These are phyloP conservation scores for Heteromeles arbutifolia DNA, from an alignment of 306 rosid species.

Conservation along the genomic window DNA sequence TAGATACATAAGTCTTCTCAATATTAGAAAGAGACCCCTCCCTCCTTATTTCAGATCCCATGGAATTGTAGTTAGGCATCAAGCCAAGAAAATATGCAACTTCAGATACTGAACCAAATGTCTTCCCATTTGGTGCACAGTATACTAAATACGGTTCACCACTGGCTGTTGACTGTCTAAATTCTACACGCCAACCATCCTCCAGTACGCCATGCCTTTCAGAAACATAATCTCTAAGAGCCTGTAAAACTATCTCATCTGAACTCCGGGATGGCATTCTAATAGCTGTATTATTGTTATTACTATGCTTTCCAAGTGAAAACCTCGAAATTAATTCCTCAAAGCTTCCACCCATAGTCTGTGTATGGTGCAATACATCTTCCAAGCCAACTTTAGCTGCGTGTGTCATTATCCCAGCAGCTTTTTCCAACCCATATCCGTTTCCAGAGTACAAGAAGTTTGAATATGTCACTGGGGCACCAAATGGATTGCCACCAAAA, in stretches of 20 bases:
- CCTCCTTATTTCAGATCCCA: slow-evolving; percentile 53
- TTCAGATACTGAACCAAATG: slow-evolving; percentile 87
- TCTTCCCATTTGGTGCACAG: slow-evolving; percentile 93
- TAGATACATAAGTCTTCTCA: slow-evolving; percentile 47
- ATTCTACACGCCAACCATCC: slow-evolving; percentile 96
- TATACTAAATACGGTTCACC: slow-evolving; percentile 78
- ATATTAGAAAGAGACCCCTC: slow-evolving; percentile 41
- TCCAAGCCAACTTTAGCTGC: slow-evolving; percentile 61
- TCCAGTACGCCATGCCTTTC: slow-evolving; percentile 80
- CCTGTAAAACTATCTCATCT: slow-evolving; percentile 69
- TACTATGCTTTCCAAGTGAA: slow-evolving; percentile 53
- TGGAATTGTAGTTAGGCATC: slow-evolving; percentile 45
- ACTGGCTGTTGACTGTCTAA: slow-evolving; percentile 56
- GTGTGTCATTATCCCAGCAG: slow-evolving; percentile 51
- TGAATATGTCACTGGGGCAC: slow-evolving; percentile 61
- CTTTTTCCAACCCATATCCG: slow-evolving; percentile 58
- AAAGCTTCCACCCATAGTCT: slow-evolving; percentile 39
- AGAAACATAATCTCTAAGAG: slow-evolving; percentile 81
- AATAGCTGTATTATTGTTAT: slow-evolving; percentile 43
- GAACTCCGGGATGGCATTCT: slow-evolving; percentile 45
- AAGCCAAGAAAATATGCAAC: slow-evolving; percentile 89
- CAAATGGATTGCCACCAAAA: slow-evolving; percentile 68
- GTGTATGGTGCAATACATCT: slow-evolving; percentile 57
- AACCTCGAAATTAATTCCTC: slow-evolving; percentile 54
- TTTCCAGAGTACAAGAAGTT: slow-evolving; percentile 45